Percentiles rank a stretch among this genome's conserved stretches.
Evolutionary conservation across 179 eudicot genomes (phyloP).

Genomic region (Pouteria campechiana): DNA sequence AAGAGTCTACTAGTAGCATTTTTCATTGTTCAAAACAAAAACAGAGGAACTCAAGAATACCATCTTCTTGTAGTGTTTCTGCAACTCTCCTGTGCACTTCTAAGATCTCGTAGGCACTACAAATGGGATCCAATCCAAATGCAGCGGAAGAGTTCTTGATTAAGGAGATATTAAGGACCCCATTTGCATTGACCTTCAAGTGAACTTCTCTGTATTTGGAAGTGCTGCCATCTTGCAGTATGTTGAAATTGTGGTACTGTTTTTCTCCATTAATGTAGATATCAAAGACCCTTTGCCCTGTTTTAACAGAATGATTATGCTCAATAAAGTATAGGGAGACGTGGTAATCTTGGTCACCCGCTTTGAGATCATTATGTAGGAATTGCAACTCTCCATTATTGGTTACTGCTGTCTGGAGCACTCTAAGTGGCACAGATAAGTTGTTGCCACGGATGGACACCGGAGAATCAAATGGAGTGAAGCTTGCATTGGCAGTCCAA

Average conservation of each 20-base stretch:
- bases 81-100: slow-evolving; percentile 11
- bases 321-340: slow-evolving; percentile 27
- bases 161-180: slow-evolving; percentile 26
- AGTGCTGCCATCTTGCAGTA: slow-evolving; percentile 11
- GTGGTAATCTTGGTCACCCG: slow-evolving; percentile 8
- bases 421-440: slow-evolving; percentile 18
- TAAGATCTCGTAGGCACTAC: slow-evolving; percentile 28
- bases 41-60: slow-evolving; percentile 12
- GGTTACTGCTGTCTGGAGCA: slow-evolving; percentile 24
- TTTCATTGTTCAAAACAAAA: not conserved
- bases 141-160: slow-evolving; percentile 18
- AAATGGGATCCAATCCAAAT: slow-evolving; percentile 27
- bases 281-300: slow-evolving; percentile 30
- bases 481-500: slow-evolving; percentile 8
- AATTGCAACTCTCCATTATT: slow-evolving; percentile 20
- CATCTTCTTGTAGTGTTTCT: slow-evolving; percentile 18
- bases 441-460: not conserved
- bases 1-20: too few species aligned
- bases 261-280: slow-evolving; percentile 15
- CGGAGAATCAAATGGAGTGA: too few species aligned
- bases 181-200: slow-evolving; percentile 17
- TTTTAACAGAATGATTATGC: slow-evolving; percentile 19
- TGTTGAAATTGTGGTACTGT: slow-evolving; percentile 13
- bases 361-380: slow-evolving; percentile 13
- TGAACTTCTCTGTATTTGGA: slow-evolving; percentile 9